Conservation (phyloP, 345 rosid genomes). For the Erysimum cheiranthoides region DNA sequence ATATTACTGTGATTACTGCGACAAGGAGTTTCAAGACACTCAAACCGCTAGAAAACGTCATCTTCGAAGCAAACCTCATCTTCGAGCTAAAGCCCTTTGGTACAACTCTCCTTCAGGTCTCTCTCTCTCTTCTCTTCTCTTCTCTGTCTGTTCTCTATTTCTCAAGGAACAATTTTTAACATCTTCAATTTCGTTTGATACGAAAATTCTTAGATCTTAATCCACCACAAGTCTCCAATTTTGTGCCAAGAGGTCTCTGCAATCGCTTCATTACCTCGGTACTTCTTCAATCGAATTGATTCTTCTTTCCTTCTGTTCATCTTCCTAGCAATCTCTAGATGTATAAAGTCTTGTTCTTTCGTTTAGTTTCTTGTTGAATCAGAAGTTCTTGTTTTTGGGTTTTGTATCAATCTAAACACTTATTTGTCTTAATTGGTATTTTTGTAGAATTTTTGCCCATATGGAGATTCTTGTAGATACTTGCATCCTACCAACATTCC, state of each 20-base stretch:
- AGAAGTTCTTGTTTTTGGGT: background rate
- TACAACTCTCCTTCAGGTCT: conserved; percentile 52
- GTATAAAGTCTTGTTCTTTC: conserved; percentile 21
- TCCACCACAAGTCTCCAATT: conserved; percentile 43
- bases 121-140: conserved; percentile 13
- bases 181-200: background rate
- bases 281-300: background rate
- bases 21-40: conserved; percentile 89
- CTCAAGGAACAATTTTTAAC: background rate
- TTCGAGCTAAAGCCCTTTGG: conserved; percentile 87
- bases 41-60: conserved; percentile 80
- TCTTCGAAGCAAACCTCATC: conserved; percentile 78
- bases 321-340: conserved; percentile 8
- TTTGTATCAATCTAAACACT: background rate
- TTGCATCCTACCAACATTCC: conserved; percentile 57
- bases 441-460: conserved; percentile 78
- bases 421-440: background rate
- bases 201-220: conserved; percentile 40
- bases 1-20: conserved; percentile 92
- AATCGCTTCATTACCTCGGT: conserved; percentile 71
- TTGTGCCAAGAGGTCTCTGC: conserved; percentile 59
- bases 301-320: too few species aligned
- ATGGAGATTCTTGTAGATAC: conserved; percentile 83
- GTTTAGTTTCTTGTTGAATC: background rate
- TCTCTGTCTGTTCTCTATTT: conserved; percentile 10